These are phyloP conservation scores for Sclerotinia trifoliorum DNA, from an alignment of 2,329 filamentous ascomycete species.

Conservation along the genomic window DNA sequence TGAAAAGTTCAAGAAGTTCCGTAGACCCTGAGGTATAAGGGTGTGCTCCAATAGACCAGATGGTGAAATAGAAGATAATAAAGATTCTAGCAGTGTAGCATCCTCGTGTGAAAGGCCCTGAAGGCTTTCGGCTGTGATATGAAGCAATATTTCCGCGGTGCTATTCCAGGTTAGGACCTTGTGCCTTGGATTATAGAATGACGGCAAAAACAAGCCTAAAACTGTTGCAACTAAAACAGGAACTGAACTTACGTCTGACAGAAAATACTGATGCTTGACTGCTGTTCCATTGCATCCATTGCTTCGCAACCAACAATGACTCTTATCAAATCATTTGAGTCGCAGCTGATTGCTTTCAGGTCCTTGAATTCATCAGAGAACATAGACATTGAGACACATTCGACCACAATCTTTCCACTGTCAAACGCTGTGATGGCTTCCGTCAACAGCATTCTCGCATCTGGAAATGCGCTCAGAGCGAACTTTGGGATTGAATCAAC, in stretches of 20 bases:
- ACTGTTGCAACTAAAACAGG: neutral
- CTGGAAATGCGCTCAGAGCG: constrained; percentile 47
- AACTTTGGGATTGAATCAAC: constrained; percentile 27
- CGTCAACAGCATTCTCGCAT: constrained; percentile 40
- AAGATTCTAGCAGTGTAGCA: constrained; percentile 14
- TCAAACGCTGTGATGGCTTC: constrained; percentile 29
- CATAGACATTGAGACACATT: constrained; percentile 30
- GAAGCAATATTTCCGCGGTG: constrained; percentile 18
- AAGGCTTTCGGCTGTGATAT: constrained; percentile 18
- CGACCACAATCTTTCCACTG: constrained; percentile 30
- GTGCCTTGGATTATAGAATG: neutral
- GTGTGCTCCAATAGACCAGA: constrained; percentile 19
- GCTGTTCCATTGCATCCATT: constrained; percentile 29
- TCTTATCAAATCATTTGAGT: constrained; percentile 25
- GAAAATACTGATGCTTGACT: constrained; percentile 30
- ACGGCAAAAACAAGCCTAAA: neutral
- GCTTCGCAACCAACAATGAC: constrained; percentile 33
- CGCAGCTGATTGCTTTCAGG: constrained; percentile 31
- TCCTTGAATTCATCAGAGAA: constrained; percentile 26
- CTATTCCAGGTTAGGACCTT: constrained; percentile 4
- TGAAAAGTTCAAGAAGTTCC: constrained; percentile 16
- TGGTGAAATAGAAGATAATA: constrained; percentile 18
- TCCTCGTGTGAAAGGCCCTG: constrained; percentile 10
- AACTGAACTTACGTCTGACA: constrained; percentile 29
- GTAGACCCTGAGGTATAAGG: constrained; percentile 14